Evolutionary conservation across 805 yeast genomes (phyloP), one percentile per base, ranked within the genome.

Genomic region (Phaffomyces antillensis): DNA sequence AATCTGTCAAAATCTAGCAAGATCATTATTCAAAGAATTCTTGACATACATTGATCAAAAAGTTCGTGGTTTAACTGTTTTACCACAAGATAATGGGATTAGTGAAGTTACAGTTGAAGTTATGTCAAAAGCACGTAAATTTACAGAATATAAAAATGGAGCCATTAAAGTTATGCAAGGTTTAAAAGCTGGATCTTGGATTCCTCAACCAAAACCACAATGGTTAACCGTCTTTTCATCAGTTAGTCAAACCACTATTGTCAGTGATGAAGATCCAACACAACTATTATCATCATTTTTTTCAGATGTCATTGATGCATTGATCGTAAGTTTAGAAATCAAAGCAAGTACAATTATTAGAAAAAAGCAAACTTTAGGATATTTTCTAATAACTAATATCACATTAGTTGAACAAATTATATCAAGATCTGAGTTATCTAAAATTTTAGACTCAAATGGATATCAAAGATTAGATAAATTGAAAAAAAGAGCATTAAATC

Each of bases 231-330:
- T 70, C 12, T 73, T 73, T 54, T 70, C 80, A 0, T 68, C 77
- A 33, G 75, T 76, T 3, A 65, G 74, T 11, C 69, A 72, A 12
- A 68, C 67, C 12, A 45, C 55, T 8, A 66, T 66, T 8, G 59
- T 70, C 2, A 56, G 60, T 28, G 70, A 70, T 9, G 59, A 64
- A 2, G 73, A 73, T 40, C 71, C 80, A 1, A 65, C 67, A 23
- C 75, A 72, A 45, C 62, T 84, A 50, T 62, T 88, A 31, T 74
- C 88, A 1, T 72, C 84, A 37, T 90, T 75, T 56, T 75, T 79
- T 48, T 76, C 89, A 42, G 98, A 91, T 60, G 72, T 84, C 37
- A 73, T 91, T 37, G 96, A 90, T 61, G 79, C 81, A 38, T 72
- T 87, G 24, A 71, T 82, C 59, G 68, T 81, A 30, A 74, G 75